Conservation (phyloP, 2,329 filamentous ascomycete species). For the Annulohypoxylon truncatum region DNA sequence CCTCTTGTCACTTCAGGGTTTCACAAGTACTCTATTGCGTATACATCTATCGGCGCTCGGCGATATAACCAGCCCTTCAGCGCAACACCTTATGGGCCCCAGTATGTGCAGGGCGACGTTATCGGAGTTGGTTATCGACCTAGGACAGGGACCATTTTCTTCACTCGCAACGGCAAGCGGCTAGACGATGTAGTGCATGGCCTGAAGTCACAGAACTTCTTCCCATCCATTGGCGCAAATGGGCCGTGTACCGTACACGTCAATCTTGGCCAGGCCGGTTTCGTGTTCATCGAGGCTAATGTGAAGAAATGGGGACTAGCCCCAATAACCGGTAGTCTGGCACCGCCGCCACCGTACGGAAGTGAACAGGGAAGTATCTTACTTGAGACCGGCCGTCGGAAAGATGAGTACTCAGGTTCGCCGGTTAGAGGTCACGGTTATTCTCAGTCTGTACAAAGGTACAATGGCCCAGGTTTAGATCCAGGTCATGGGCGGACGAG, state of each 20-base stretch:
- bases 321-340: constrained; percentile 93
- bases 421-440: constrained; percentile 58
- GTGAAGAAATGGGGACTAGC: constrained; percentile 99
- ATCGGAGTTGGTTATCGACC: constrained; percentile 95
- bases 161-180: constrained; percentile 97
- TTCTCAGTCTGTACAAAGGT: constrained; percentile 59
- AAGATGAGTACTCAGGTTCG: constrained; percentile 64
- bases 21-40: constrained; percentile 93
- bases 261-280: constrained; percentile 97
- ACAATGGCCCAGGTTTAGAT: constrained; percentile 58
- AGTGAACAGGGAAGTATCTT: constrained; percentile 97
- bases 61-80: constrained; percentile 94
- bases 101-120: constrained; percentile 92
- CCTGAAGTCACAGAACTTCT: constrained; percentile 95
- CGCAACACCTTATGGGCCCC: constrained; percentile 81
- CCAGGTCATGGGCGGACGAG: constrained; percentile 78
- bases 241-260: constrained; percentile 93
- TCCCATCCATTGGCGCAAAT: constrained; percentile 95
- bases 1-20: constrained; percentile 69
- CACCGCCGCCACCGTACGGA: constrained; percentile 94
- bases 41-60: constrained; percentile 86
- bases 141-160: constrained; percentile 94
- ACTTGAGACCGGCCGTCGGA: constrained; percentile 81
- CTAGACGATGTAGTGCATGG: constrained; percentile 94
- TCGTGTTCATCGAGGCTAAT: constrained; percentile 99